Base-by-base conservation (phyloP, 169 alveolate genomes). In the Eimeria acervulina region DNA sequence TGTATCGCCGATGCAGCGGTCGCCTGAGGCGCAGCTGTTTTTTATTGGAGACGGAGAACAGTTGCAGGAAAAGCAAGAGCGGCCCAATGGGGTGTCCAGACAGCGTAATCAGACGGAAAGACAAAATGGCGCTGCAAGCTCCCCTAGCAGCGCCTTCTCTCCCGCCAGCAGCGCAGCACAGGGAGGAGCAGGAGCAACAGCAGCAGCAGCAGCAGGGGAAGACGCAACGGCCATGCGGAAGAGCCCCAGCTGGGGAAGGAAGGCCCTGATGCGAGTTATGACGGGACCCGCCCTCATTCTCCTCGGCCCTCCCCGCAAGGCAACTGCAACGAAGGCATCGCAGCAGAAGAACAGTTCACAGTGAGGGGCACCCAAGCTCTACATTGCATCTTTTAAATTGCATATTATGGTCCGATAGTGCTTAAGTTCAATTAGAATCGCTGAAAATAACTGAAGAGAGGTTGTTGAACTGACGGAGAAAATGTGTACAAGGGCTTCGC, bases 241-340 rank as follows among this genome's bases (percentile, higher is more conserved):
- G 28, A 47, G 74, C 36, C 44, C 91, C 0, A 83, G 74, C 52
- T 83, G 91, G 90, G 61, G 42, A 19, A 76, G 42, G 4, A 68
- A 59, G 28, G 85, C 95, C 10, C 63, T 92, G 40, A 70, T 92
- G 66, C 66, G 92, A 6, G 91, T 85, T 13, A 31, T 80, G 61
- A 76, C 61, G 23, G 96, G 87, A 6, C 96, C 96, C 3, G 96
- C 96, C 10, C 51, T 76, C 2, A 78, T 92, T 33, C 93, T 92
- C 42, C 38, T 92, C 63, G 96, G 96, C 21, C 76, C 96, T 4
- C 96, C 96, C 13, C 91, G 96, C n/a, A 92, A 92, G 85, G 61
- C 74, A 21, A 13, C 76, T 31, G 52, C 91, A 28, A 51, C 91
- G 51, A 83, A 44, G 40, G 74, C 42, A 17, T 26, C 66, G 7